Evolutionary conservation across 1,139 yeast genomes (phyloP).

Genomic region (Blastobotrys persicus): DNA sequence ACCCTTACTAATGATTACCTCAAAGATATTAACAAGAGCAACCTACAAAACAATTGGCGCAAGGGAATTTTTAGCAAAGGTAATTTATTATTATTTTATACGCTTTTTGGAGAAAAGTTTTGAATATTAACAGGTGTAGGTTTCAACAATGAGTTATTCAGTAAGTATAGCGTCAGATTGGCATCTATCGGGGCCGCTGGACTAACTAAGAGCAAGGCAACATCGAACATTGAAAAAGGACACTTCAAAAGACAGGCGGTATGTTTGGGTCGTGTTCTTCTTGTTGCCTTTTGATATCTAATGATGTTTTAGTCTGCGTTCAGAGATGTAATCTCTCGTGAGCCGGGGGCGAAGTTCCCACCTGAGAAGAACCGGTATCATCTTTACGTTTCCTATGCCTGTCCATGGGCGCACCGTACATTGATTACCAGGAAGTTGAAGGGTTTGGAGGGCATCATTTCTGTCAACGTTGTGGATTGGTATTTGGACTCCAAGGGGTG

Average conservation of each 20-base stretch:
- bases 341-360: constrained; percentile 58
- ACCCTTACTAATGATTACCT: too few species aligned
- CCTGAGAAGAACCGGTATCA: constrained; percentile 84
- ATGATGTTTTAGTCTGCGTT: constrained; percentile 36
- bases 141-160: not conserved
- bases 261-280: too few species aligned
- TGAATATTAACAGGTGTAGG: too few species aligned
- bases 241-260: constrained; percentile 34
- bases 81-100: too few species aligned
- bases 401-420: constrained; percentile 96
- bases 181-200: too few species aligned
- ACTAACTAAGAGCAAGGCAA: not conserved
- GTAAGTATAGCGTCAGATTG: not conserved
- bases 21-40: not conserved
- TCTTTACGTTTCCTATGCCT: constrained; percentile 80
- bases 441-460: constrained; percentile 58
- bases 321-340: constrained; percentile 59
- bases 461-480: constrained; percentile 82
- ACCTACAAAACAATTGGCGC: not conserved
- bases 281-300: too few species aligned
- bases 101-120: too few species aligned
- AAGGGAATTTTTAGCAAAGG: not conserved
- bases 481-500: constrained; percentile 80
- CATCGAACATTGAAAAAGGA: constrained; percentile 20
- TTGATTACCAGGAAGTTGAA: constrained; percentile 73